Conservation (phyloP, 2,329 filamentous ascomycete species). For the Stachybotrys chartarum region DNA sequence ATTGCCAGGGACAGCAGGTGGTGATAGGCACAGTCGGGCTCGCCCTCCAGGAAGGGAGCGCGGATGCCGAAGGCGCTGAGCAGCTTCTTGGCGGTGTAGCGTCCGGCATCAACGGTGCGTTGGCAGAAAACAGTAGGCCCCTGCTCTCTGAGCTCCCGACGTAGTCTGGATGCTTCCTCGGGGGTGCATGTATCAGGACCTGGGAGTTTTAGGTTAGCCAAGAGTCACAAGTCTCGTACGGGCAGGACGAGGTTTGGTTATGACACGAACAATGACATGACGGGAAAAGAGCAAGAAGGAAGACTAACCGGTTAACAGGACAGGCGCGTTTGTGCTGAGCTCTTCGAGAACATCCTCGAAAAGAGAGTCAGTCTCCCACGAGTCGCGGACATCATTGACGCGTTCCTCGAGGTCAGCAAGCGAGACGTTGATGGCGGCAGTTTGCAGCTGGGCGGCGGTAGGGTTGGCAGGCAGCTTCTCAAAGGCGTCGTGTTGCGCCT, state of each 20-base stretch:
- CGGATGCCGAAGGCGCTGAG: conserved; percentile 79
- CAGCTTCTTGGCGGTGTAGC: conserved; percentile 72
- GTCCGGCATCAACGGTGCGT: conserved; percentile 60
- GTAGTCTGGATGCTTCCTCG: conserved; percentile 61
- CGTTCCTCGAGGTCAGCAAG: conserved; percentile 42
- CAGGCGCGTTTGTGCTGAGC: conserved; percentile 44
- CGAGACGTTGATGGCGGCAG: conserved; percentile 26
- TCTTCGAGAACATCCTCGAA: conserved; percentile 57
- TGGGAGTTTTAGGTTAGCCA: conserved; percentile 6
- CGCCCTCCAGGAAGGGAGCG: conserved; percentile 68
- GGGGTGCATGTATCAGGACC: conserved; percentile 52
- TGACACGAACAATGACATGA: conserved; percentile 1
- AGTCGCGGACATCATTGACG: conserved; percentile 43
- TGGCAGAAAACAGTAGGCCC: conserved; percentile 74
- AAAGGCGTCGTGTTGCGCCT: conserved; percentile 25
- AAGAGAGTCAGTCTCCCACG: conserved; percentile 58
- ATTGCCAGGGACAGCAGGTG: conserved; percentile 70
- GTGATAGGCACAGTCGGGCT: conserved; percentile 64
- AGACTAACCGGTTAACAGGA: conserved; percentile 33
- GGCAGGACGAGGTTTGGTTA: too few species aligned
- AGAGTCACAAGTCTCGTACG: too few species aligned
- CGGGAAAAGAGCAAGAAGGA: conserved; percentile 4
- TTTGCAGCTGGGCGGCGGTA: conserved; percentile 26
- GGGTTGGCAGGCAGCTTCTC: conserved; percentile 25
- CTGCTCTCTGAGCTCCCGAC: conserved; percentile 63